phyloP scores from a whole-genome alignment of 345 rosid genomes.

The Rhizophora mangle region DNA sequence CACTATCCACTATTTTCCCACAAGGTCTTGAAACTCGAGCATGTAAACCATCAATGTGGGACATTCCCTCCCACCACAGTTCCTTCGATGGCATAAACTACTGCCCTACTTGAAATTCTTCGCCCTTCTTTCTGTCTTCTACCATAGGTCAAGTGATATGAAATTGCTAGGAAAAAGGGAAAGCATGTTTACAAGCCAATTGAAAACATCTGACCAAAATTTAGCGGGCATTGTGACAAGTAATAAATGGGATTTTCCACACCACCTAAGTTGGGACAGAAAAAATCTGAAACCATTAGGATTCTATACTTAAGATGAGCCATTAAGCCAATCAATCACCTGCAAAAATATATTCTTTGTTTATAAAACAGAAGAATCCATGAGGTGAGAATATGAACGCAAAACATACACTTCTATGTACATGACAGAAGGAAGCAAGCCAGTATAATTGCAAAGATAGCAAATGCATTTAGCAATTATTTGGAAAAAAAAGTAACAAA shows the following conservation, averaged over 20 bases:
- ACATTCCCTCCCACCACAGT: not conserved
- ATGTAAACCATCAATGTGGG: not conserved
- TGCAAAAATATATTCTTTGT: slow-evolving; percentile 17
- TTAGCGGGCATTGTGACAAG: slow-evolving; percentile 81
- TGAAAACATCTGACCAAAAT: slow-evolving; percentile 50
- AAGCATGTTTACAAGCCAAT: not conserved
- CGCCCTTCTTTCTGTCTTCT: too few relatives aligned
- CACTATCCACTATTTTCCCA: not conserved
- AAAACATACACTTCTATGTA: not conserved
- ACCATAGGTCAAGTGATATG: too few relatives aligned
- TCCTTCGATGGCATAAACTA: not conserved
- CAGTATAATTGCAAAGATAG: not conserved
- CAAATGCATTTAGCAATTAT: too few relatives aligned
- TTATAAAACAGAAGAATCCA: not conserved
- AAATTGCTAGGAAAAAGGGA: not conserved
- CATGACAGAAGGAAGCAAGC: not conserved
- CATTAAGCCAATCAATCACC: slow-evolving; percentile 39
- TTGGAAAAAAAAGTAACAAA: too few relatives aligned
- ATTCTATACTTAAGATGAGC: slow-evolving; percentile 56
- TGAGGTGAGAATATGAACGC: not conserved
- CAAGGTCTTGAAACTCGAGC: not conserved
- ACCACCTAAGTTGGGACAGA: slow-evolving; percentile 95
- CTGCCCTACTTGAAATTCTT: too few relatives aligned
- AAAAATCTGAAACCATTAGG: slow-evolving; percentile 94
- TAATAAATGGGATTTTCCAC: slow-evolving; percentile 91